Conservation (phyloP, 306 rosid genomes). For the Prunus salicina region DNA sequence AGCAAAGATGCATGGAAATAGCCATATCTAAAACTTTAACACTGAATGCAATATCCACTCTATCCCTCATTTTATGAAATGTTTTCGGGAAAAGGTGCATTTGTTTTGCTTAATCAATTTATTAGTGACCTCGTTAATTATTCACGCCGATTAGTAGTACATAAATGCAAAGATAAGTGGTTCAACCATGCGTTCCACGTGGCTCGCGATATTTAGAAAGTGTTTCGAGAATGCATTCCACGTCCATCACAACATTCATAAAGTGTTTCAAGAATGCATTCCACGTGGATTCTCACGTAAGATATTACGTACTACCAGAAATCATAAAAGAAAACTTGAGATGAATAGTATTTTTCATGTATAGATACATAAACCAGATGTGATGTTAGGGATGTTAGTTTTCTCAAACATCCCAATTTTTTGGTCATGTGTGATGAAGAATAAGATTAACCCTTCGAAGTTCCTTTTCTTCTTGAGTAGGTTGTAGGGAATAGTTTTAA, state of each 20-base stretch:
- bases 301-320: background rate
- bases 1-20: slow-evolving; percentile 2
- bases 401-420: background rate
- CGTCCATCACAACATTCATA: no score
- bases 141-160: background rate
- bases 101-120: background rate
- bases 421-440: background rate
- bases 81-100: background rate
- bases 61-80: background rate
- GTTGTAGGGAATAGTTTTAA: background rate
- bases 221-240: background rate
- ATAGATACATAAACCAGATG: background rate
- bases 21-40: background rate
- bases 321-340: background rate
- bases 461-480: background rate
- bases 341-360: background rate
- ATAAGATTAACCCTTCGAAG: background rate
- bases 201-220: background rate
- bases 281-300: background rate
- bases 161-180: background rate
- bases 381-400: background rate
- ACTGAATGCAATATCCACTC: background rate
- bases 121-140: background rate
- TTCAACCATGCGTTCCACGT: background rate
- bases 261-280: no score